phyloP scores from a whole-genome alignment of 163 green algal species.

The Chlamydomonas reinhardtii region DNA sequence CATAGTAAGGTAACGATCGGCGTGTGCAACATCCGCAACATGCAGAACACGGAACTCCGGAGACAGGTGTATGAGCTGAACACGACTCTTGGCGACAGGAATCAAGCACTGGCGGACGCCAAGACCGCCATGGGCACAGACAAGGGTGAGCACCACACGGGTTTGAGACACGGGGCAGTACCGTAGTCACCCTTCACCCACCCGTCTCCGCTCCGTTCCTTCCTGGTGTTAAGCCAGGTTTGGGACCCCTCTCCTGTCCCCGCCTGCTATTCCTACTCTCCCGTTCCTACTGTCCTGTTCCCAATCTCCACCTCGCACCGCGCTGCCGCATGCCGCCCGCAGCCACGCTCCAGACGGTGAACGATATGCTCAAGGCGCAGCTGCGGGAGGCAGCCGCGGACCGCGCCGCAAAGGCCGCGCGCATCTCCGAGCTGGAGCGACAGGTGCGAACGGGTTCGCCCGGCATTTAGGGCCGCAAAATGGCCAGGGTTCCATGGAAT shows the following conservation, averaged over 20 bases:
- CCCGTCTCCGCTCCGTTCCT: no score
- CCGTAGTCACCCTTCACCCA: no score
- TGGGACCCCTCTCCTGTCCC: no score
- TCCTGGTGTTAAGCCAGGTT: no score
- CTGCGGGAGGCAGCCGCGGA: not conserved
- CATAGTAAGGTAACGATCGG: no score
- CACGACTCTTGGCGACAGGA: not conserved
- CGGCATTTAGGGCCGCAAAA: no score
- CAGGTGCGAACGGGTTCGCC: not conserved
- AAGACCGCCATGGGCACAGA: not conserved
- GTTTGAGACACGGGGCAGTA: no score
- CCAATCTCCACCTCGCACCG: no score
- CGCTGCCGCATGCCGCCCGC: not conserved
- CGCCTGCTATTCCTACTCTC: no score
- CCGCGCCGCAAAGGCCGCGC: not conserved
- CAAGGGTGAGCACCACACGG: not conserved
- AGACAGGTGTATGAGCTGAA: not conserved
- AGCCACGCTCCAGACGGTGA: not conserved
- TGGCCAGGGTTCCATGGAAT: no score
- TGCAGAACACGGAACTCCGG: not conserved
- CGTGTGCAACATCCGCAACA: no score
- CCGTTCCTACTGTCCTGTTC: no score
- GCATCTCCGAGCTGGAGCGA: not conserved
- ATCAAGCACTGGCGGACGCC: not conserved
- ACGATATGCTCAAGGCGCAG: conserved; percentile 11